Evolutionary conservation across 805 yeast genomes (phyloP), one percentile per base, ranked within the genome.

Genomic region (Lipomyces lipofer): DNA sequence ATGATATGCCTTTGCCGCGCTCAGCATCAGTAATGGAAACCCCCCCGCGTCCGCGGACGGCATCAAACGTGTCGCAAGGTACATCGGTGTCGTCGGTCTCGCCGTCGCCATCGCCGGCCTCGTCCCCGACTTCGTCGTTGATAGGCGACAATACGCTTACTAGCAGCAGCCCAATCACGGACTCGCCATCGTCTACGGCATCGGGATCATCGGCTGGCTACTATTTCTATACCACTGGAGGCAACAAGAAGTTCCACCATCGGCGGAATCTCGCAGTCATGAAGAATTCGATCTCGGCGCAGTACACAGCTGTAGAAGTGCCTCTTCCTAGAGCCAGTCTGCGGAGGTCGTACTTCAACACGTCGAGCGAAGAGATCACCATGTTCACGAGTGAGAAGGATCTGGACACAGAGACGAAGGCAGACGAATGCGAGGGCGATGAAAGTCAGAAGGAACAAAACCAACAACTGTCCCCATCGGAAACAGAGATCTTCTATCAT

Each of bases 91-190:
- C n/a, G n/a, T n/a, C n/a, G n/a, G n/a, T n/a, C n/a, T n/a, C 49
- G 8, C 43, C 39, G 42, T 25, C 49, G 4, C 35, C 54, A 4
- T 43, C 53, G 27, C 44, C 39, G 4, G 13, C 13, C 2, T 30
- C 46, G 1, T 46, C 33, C 15, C 43, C 49, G 12, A 9, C 35
- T 28, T 32, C 53, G 25, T 28, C 30, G 10, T 21, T 32, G 10
- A 17, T 9, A 27, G 35, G 17, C 36, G 29, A 40, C 38, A 12
- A 45, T 17, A 21, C 54, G 38, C 8, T 44, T 48, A 15, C 48
- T 32, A 17, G 17, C 42, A 45, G 49, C 17, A 35, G 49, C 28
- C 42, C 49, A 19, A 30, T 32, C n/a, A 30, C 49, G 10, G 45
- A 45, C 21, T 8, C 43, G 22, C n/a, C n/a, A n/a, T 21, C 43